Evolutionary conservation across 371 early-diverging fungal genomes (phyloP), one percentile per base, ranked within the genome.

Genomic region (Lichtheimia ornata): DNA sequence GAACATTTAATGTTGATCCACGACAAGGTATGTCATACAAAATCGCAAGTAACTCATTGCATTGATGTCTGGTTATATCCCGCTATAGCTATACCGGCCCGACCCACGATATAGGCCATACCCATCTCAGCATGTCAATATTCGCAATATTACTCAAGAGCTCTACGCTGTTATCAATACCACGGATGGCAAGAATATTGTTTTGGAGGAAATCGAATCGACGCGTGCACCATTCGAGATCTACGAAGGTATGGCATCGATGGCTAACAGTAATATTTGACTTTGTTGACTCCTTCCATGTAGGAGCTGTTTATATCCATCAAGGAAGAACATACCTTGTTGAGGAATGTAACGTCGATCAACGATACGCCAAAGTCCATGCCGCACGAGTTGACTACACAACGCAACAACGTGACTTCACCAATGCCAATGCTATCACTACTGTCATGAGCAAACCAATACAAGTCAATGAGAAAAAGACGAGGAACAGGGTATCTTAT

Each of bases 251-350:
- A 59, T 22, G 20, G 41, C 18, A 18, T 15, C 11, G 18, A 4
- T 7, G 17, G 17, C 11, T 28, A 13, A 27, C 15, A 11, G 24
- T 30, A 44, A 27, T 27, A 43, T 1, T 40, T 18, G 17, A 49
- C 20, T 20, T 15, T 47, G 2, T 9, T 35, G 35, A 35, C 35
- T 35, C 11, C 59, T 62, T 17, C 6, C n/a, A 45, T 53, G 13
- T 55, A 73, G 81, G 81, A 14, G 84, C 85, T 5, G 78, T 88
- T 5, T 84, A 82, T 56, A 77, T 85, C 17, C 86, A 88, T 64
- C 83, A 86, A 63, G 88, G 86, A 12, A 62, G 58, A 57, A 53
- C 84, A 0, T 88, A 79, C 59, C 59, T 80, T 0, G 85, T 88
- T 2, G 74, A 83, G 50, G 81, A 83, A 54, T 81, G 83, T 27